These are phyloP conservation scores for Ogataea nitratoaversa DNA, from an alignment of 805 yeast species.

Conservation along the genomic window DNA sequence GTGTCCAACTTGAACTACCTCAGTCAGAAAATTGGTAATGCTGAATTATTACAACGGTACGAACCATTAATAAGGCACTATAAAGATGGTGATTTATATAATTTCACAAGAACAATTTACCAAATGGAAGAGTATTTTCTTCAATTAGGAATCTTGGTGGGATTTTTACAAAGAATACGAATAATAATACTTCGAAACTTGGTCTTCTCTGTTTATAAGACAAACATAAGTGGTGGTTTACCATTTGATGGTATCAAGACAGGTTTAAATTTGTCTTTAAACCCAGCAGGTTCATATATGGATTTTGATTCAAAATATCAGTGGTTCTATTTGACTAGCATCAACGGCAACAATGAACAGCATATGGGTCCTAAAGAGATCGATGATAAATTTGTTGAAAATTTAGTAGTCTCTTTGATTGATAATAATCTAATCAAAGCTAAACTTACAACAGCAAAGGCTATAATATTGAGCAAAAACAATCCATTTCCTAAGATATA, in stretches of 20 bases:
- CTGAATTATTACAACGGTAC: slow-evolving; percentile 31
- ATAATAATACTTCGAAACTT: slow-evolving; percentile 45
- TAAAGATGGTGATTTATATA: slow-evolving; percentile 39
- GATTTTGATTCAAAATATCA: slow-evolving; percentile 10
- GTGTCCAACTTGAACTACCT: slow-evolving; percentile 35
- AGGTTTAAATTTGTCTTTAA: slow-evolving; percentile 25
- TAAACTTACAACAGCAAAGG: slow-evolving; percentile 33
- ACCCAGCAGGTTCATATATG: slow-evolving; percentile 3
- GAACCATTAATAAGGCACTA: slow-evolving; percentile 33
- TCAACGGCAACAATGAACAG: background rate
- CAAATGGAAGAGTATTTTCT: slow-evolving; percentile 37
- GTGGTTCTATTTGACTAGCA: slow-evolving; percentile 17
- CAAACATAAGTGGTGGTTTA: slow-evolving; percentile 11
- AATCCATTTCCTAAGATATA: slow-evolving; percentile 27
- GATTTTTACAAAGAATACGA: slow-evolving; percentile 43
- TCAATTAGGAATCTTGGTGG: slow-evolving; percentile 34
- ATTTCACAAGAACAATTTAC: slow-evolving; percentile 32
- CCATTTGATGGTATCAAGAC: slow-evolving; percentile 18
- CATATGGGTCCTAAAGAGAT: slow-evolving; percentile 16
- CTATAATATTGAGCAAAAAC: slow-evolving; percentile 26
- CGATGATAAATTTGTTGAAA: slow-evolving; percentile 45
- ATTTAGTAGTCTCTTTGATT: slow-evolving; percentile 44
- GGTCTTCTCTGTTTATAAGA: slow-evolving; percentile 19
- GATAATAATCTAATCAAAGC: slow-evolving; percentile 53
- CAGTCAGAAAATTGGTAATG: slow-evolving; percentile 10